Evolutionary conservation across 2,329 filamentous ascomycete species (phyloP), one percentile per base, ranked within the genome.

Genomic region (Aspergillus persii): DNA sequence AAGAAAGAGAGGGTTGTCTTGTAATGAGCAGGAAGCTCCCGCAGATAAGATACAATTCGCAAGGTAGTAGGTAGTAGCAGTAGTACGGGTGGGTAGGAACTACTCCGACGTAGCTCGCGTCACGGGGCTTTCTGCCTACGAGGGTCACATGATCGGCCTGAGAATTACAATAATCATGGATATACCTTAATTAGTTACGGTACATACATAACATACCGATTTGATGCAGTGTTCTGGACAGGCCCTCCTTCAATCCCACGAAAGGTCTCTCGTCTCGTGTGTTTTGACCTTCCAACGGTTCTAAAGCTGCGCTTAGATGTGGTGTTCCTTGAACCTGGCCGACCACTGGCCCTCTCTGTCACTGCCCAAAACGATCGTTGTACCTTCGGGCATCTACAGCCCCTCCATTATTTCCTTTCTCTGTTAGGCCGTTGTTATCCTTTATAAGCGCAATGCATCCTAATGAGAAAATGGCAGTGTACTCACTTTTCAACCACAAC

Each of bases 121-220:
- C 70, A 72, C 69, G 69, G 67, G 63, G 66, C 69, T 68, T 23
- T 72, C 70, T 72, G 61, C 60, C 60, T 54, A 49, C 50, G 18
- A 49, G 31, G 1, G 50, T 69, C 64, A 68, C 56, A 36, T 68
- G 63, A 67, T 54, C 29, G 2, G 49, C 4, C 36, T 5, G 36
- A 18, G 11, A 18, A 31, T 11, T 27, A 4, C 33, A 23, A 23
- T 23, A 23, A 23, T 23, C 1, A 23, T 36, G 11, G 33, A 36
- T 12, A 9, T 12, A 9, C 9, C 1, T 36, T 36, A 36, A 36
- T 1, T 36, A 4, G 12, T 36, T 12, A 12, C 4, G 12, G 33
- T 36, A 36, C 33, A 9, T 9, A 36, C 2, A 23, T 1, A 23
- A 23, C 18, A 23, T 23, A 23, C 18, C 18, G 18, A 23, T 23